Conservation (phyloP, 768 basidiomycete species). For the Macrolepiota dolichaula region DNA sequence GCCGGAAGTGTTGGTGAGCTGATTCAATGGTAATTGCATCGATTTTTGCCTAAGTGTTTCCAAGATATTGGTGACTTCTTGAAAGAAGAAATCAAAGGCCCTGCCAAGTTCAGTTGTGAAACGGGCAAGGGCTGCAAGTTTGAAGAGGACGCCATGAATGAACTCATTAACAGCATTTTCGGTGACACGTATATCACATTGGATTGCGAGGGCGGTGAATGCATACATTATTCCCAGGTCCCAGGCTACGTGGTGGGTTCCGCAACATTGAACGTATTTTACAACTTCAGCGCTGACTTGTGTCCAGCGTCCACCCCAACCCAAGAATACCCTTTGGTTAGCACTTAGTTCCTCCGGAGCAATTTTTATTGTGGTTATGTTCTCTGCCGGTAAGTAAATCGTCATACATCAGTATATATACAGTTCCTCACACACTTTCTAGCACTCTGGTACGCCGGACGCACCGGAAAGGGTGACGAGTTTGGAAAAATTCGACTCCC, state of each 20-base stretch:
- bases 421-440: neutral
- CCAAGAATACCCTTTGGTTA: conserved; percentile 79
- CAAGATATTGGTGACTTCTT: conserved; percentile 94
- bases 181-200: conserved; percentile 90
- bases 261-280: neutral
- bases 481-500: conserved; percentile 75
- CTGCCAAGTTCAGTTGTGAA: conserved; percentile 80
- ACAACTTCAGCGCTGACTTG: neutral
- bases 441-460: conserved; percentile 91
- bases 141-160: conserved; percentile 96
- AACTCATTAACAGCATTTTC: conserved; percentile 89
- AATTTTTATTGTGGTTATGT: conserved; percentile 67
- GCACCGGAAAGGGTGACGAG: conserved; percentile 61
- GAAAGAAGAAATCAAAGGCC: conserved; percentile 84
- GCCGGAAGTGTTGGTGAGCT: conserved; percentile 85
- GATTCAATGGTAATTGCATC: neutral
- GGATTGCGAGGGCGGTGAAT: conserved; percentile 86
- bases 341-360: conserved; percentile 82
- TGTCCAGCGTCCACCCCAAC: conserved; percentile 68
- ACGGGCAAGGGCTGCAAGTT: conserved; percentile 77
- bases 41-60: neutral
- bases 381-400: conserved; percentile 49
- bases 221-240: conserved; percentile 89
- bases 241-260: conserved; percentile 80
- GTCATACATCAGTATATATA: neutral